These are phyloP conservation scores for Betula pendula DNA, from an alignment of 306 rosid genomes.

Conservation along the genomic window DNA sequence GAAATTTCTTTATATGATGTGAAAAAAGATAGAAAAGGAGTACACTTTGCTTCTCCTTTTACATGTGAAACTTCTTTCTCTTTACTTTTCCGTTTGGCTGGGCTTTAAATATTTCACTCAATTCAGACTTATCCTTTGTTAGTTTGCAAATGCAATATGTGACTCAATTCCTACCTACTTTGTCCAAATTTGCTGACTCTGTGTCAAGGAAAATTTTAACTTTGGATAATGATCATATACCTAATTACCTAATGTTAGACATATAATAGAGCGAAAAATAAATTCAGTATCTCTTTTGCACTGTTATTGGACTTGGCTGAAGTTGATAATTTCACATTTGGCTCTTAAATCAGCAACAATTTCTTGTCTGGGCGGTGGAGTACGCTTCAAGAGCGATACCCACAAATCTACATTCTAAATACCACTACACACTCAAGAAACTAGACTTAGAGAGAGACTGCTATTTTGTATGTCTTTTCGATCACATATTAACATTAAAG, in stretches of 20 bases:
- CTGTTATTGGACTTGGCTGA: no score
- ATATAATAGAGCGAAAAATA: no score
- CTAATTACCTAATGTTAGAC: slow-evolving; percentile 19
- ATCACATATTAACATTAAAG: no score
- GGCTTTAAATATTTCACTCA: slow-evolving; percentile 25
- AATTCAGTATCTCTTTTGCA: no score
- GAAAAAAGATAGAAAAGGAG: not conserved
- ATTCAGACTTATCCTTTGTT: not conserved
- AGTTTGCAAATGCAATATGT: not conserved
- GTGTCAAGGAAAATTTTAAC: not conserved
- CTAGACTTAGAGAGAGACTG: no score
- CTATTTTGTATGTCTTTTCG: no score
- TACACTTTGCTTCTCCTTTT: slow-evolving; percentile 21
- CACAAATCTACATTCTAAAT: no score
- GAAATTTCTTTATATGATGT: slow-evolving; percentile 11
- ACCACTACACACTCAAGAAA: no score
- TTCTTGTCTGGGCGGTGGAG: no score
- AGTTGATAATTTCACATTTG: no score
- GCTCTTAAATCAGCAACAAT: no score
- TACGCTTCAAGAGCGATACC: no score
- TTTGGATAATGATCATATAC: not conserved
- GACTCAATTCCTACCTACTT: not conserved
- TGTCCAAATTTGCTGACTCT: not conserved
- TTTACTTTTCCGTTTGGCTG: not conserved
- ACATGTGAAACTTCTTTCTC: slow-evolving; percentile 13